Percentiles rank a stretch among this genome's conserved stretches.
Conservation (phyloP, 2,329 filamentous ascomycete species). For the Penicillium hordei region DNA sequence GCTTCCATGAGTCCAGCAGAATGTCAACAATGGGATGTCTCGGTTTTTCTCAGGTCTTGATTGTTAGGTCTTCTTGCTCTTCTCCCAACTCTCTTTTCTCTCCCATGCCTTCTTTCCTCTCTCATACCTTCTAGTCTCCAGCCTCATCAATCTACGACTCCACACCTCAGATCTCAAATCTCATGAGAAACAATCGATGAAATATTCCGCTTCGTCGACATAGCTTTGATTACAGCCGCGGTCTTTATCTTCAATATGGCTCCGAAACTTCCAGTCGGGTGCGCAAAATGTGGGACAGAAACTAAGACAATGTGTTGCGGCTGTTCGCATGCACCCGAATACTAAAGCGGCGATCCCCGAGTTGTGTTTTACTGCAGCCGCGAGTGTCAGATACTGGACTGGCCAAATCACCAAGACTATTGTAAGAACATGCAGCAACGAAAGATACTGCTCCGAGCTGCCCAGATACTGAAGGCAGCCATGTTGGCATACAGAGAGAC, state of each 20-base stretch:
- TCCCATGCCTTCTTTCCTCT: background rate
- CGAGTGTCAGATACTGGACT: background rate
- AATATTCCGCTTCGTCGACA: background rate
- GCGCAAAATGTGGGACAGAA: background rate
- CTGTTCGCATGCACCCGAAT: background rate
- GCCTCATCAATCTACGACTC: background rate
- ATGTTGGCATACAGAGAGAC: background rate
- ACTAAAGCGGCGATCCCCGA: background rate
- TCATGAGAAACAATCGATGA: background rate
- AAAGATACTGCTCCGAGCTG: background rate
- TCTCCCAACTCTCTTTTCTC: background rate
- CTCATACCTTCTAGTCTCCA: background rate
- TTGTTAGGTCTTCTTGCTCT: no score
- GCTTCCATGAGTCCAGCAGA: no score
- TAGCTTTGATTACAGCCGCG: background rate
- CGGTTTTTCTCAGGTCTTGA: background rate
- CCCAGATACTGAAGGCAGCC: background rate
- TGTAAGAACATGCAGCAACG: background rate
- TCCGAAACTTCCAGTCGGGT: background rate
- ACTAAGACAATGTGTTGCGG: background rate
- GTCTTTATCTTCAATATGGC: background rate
- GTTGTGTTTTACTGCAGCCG: background rate
- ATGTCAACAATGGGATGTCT: background rate
- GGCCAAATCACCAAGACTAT: background rate
- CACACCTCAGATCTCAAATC: background rate